Conservation (phyloP, 176 grass and related monocot species). For the Dactylis glomerata region DNA sequence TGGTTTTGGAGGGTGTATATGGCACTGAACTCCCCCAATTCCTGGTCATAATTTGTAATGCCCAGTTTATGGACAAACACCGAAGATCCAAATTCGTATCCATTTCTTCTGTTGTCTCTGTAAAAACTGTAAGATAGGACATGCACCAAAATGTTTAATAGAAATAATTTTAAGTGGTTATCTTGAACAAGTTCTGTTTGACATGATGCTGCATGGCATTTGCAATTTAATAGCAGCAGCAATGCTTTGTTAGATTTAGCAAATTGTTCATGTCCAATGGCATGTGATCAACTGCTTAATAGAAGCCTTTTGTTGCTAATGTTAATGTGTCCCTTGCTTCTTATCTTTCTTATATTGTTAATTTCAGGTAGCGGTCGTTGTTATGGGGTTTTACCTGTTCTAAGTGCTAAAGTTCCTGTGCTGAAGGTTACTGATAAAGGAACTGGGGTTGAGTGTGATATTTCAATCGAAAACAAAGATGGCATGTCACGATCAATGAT, state of each 20-base stretch:
- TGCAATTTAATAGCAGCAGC: not conserved
- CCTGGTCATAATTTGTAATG: not conserved
- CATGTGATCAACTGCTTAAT: not conserved
- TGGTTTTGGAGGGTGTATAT: not conserved
- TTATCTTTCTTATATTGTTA: conserved; percentile 26
- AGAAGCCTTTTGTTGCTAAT: conserved; percentile 9
- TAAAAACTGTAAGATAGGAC: conserved; percentile 5
- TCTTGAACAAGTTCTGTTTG: not conserved
- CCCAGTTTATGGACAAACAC: not conserved
- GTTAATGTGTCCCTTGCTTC: not conserved
- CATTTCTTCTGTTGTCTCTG: not conserved
- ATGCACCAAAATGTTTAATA: not conserved
- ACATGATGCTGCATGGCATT: not conserved
- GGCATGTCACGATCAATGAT: conserved; percentile 84
- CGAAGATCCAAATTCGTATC: not conserved
- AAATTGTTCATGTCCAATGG: not conserved
- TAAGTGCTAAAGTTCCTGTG: conserved; percentile 76
- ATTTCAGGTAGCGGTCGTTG: conserved; percentile 58
- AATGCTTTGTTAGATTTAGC: not conserved
- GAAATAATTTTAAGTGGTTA: not conserved
- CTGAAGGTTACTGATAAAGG: conserved; percentile 56
- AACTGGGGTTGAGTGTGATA: conserved; percentile 78
- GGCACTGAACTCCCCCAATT: not conserved
- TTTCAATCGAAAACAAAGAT: conserved; percentile 97
- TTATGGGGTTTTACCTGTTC: conserved; percentile 62